These are phyloP conservation scores for Saccharum hybrid DNA, from an alignment of 202 grass and related monocot species.

Conservation along the genomic window DNA sequence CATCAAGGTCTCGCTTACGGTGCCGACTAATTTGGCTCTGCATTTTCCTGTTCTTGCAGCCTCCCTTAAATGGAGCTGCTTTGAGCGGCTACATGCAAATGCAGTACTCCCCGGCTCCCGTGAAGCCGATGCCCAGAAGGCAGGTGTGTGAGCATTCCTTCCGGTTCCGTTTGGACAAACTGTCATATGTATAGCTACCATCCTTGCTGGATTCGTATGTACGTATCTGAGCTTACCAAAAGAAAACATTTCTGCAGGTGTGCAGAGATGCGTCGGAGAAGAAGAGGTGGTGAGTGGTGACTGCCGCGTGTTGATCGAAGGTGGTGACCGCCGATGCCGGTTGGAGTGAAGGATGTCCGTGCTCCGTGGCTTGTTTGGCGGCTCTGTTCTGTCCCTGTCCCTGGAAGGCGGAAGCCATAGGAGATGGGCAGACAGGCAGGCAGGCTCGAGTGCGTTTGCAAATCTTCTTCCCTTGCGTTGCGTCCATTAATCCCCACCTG, in stretches of 20 bases:
- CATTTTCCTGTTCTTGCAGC: neutral
- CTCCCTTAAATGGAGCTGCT: conserved; percentile 38
- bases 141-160: conserved; percentile 40
- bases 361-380: neutral
- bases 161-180: neutral
- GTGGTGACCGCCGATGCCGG: conserved; percentile 1
- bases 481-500: conserved; percentile 10
- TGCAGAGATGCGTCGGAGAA: conserved; percentile 51
- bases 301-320: conserved; percentile 1
- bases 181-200: neutral
- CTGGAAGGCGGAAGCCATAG: conserved; percentile 30
- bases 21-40: conserved; percentile 24
- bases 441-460: conserved; percentile 10
- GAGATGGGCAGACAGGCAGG: conserved; percentile 12
- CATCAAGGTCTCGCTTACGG: neutral
- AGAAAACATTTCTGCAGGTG: conserved; percentile 17
- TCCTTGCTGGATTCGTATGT: too few species aligned
- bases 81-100: conserved; percentile 52
- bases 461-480: conserved; percentile 4
- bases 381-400: conserved; percentile 11
- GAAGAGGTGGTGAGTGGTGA: conserved; percentile 42
- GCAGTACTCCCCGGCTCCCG: conserved; percentile 47
- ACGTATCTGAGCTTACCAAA: neutral
- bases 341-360: neutral
- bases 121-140: conserved; percentile 49